Conservation (phyloP, 768 basidiomycete genomes). For the Coprinellus micaceus region DNA sequence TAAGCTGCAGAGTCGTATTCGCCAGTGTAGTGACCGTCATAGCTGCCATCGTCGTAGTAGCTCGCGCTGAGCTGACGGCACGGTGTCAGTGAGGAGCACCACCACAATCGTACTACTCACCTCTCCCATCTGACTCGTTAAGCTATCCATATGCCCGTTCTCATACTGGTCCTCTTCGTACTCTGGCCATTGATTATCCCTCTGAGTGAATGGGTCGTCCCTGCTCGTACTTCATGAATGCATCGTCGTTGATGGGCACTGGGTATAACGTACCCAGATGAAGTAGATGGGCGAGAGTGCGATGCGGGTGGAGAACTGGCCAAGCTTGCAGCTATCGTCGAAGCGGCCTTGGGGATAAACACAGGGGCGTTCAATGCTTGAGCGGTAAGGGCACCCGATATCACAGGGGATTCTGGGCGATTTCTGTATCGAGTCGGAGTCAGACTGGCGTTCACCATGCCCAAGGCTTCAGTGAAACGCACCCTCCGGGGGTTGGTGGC, state of each 20-base stretch:
- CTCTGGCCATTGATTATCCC: constrained; percentile 3
- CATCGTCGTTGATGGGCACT: background rate
- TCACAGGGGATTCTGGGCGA: constrained; percentile 43
- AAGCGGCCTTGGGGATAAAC: constrained; percentile 67
- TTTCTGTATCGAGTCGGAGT: constrained; percentile 26
- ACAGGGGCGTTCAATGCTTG: constrained; percentile 81
- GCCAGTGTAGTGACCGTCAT: constrained; percentile 19
- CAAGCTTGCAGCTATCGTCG: constrained; percentile 27
- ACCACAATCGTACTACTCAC: background rate
- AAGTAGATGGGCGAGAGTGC: background rate
- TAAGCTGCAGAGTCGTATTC: constrained; percentile 19
- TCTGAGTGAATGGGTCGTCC: background rate
- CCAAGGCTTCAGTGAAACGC: constrained; percentile 18
- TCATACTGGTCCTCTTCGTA: constrained; percentile 15
- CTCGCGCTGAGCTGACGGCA: constrained; percentile 25
- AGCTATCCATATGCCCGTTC: constrained; percentile 9
- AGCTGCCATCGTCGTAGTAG: constrained; percentile 24
- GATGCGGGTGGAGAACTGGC: constrained; percentile 15
- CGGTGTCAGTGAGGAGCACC: background rate
- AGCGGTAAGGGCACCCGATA: constrained; percentile 37
- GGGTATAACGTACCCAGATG: background rate
- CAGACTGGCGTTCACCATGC: background rate
- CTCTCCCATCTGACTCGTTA: constrained; percentile 9
- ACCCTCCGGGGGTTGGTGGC: constrained; percentile 21
- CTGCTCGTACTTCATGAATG: too few relatives aligned